These are phyloP conservation scores for Stellera chamaejasme DNA, from an alignment of 345 rosid species.

Conservation along the genomic window DNA sequence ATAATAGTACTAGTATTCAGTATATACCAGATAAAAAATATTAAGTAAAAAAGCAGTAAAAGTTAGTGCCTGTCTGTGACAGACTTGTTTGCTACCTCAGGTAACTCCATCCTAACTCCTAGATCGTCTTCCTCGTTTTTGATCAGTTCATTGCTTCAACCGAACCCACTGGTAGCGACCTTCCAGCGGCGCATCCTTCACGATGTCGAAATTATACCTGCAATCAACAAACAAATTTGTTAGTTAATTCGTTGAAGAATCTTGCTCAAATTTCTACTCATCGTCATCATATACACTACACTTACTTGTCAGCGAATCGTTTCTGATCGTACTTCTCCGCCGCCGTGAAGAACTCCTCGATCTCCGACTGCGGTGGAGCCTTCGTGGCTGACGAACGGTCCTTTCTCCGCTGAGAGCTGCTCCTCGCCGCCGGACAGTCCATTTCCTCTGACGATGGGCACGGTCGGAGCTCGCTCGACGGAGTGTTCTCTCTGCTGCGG, in stretches of 20 bases:
- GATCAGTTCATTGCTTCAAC: slow-evolving; percentile 21
- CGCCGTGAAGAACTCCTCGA: slow-evolving; percentile 44
- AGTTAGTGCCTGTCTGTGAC: slow-evolving; percentile 4
- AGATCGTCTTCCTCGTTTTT: not conserved
- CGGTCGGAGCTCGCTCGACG: slow-evolving; percentile 19
- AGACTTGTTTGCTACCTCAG: slow-evolving; percentile 11
- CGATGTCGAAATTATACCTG: slow-evolving; percentile 74
- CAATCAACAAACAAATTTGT: slow-evolving; percentile 14
- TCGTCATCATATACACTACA: too few relatives aligned
- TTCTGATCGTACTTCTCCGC: slow-evolving; percentile 43
- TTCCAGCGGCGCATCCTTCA: slow-evolving; percentile 51
- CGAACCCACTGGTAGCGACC: slow-evolving; percentile 73
- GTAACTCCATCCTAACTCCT: slow-evolving; percentile 7
- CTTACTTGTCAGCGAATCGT: slow-evolving; percentile 47
- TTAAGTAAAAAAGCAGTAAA: not conserved
- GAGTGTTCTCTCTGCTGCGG: slow-evolving; percentile 23
- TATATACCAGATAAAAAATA: not conserved
- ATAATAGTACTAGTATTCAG: slow-evolving; percentile 11
- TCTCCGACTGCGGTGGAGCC: slow-evolving; percentile 31
- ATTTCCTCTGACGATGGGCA: slow-evolving; percentile 10
- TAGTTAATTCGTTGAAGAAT: slow-evolving; percentile 35
- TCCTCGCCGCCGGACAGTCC: slow-evolving; percentile 12
- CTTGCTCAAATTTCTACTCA: slow-evolving; percentile 4
- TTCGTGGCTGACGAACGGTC: slow-evolving; percentile 1
- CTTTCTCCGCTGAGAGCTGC: not conserved